phyloP scores from a whole-genome alignment of 2,329 filamentous ascomycete genomes.

The Epichloe gansuensis region DNA sequence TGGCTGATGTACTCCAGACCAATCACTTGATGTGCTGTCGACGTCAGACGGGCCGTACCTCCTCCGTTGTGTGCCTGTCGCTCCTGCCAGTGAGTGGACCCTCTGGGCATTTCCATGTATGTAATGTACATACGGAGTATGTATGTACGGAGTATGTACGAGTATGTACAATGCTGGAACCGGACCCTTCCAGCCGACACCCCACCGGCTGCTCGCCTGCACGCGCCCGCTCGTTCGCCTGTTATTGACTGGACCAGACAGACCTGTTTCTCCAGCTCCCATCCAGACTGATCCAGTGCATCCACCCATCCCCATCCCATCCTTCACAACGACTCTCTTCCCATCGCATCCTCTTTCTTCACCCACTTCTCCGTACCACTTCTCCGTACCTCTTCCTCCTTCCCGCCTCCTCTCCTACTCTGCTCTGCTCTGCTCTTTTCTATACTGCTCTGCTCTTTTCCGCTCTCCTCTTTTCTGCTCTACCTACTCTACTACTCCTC shows the following conservation, averaged over 20 bases:
- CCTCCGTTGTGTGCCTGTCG: too few relatives aligned
- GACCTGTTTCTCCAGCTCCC: conserved; percentile 1
- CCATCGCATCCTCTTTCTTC: conserved; percentile 3
- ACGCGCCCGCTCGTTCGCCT: not conserved
- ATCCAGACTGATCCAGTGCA: not conserved
- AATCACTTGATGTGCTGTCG: not conserved
- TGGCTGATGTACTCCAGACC: not conserved
- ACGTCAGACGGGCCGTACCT: not conserved
- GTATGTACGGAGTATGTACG: too few relatives aligned
- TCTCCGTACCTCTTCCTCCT: not conserved
- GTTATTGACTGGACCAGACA: not conserved
- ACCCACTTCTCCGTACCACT: not conserved
- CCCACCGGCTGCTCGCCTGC: not conserved
- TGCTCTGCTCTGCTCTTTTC: not conserved
- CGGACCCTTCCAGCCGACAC: not conserved
- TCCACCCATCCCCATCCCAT: not conserved
- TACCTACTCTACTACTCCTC: not conserved
- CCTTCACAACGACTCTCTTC: conserved; percentile 2
- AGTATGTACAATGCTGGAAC: too few relatives aligned
- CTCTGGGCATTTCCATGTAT: too few relatives aligned
- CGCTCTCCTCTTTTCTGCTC: conserved; percentile 1
- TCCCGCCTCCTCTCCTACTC: conserved; percentile 1
- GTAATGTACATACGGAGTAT: too few relatives aligned
- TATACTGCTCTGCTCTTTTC: conserved; percentile 1
- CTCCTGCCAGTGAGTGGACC: too few relatives aligned